A percentile compares a stretch with the other conserved stretches of the same genome.
Conservation (phyloP, 2,329 filamentous ascomycete genomes). For the Pseudogymnoascus sp. region DNA sequence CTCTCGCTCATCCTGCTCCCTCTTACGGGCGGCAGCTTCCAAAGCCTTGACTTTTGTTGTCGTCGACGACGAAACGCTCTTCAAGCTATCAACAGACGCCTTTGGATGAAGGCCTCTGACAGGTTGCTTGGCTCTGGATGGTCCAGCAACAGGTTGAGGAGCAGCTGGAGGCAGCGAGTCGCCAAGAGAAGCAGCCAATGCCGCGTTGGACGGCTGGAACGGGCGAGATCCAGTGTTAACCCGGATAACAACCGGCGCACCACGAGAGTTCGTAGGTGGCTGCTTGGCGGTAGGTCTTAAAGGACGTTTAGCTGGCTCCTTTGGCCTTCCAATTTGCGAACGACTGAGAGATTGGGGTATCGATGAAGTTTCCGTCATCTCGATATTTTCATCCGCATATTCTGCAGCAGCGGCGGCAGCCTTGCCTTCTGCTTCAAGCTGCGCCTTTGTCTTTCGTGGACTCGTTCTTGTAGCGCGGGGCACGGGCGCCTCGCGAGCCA, state of each 20-base stretch:
- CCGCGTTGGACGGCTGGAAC: slow-evolving; percentile 49
- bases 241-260: slow-evolving; percentile 62
- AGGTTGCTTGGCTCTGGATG: slow-evolving; percentile 18
- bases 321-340: slow-evolving; percentile 39
- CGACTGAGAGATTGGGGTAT: slow-evolving; percentile 53
- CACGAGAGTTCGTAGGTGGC: slow-evolving; percentile 47
- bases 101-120: slow-evolving; percentile 23
- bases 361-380: slow-evolving; percentile 47
- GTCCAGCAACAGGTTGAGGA: slow-evolving; percentile 35
- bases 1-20: slow-evolving; percentile 75
- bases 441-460: slow-evolving; percentile 40
- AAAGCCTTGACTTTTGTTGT: slow-evolving; percentile 61
- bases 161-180: slow-evolving; percentile 41
- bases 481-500: slow-evolving; percentile 27
- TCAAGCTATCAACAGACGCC: slow-evolving; percentile 47
- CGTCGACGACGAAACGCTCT: slow-evolving; percentile 52
- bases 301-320: slow-evolving; percentile 46
- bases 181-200: slow-evolving; percentile 48
- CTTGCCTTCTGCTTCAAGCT: slow-evolving; percentile 26
- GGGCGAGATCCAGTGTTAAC: slow-evolving; percentile 61
- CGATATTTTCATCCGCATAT: slow-evolving; percentile 36
- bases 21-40: slow-evolving; percentile 69
- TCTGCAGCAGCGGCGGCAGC: slow-evolving; percentile 26
- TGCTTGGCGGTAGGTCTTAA: slow-evolving; percentile 53
- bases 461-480: slow-evolving; percentile 41